Evolutionary conservation across 2,329 filamentous ascomycete genomes (phyloP), one percentile per base, ranked within the genome.

Genomic region (Karstenula rhodostoma): DNA sequence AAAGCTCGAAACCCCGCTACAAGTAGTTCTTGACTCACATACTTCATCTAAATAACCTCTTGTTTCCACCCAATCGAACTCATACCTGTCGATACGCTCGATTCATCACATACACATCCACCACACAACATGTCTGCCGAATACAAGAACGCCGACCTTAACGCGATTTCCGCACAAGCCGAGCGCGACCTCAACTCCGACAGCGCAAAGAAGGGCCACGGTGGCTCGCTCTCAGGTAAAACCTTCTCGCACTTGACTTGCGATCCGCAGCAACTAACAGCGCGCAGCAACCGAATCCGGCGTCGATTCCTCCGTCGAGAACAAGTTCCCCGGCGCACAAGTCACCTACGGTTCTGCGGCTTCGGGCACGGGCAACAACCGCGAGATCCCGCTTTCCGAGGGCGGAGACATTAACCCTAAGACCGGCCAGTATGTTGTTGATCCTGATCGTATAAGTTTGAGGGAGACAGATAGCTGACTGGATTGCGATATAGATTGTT

Each of bases 151-250:
- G 71, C 78, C 56, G 74, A 82, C 68, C 80, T 78, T 54, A 67
- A 79, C 66, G 71, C 76, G 29, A 71, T 83, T 67, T 81, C 83
- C 56, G 72, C 80, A 67, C 74, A 84, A 64, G 82, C 82, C 12
- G 82, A 84, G 76, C 73, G 73, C 19, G 81, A 85, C 58, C 76
- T 84, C 56, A 82, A 83, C 72, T 79, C 79, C 9, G 65, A 79
- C 35, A 59, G 67, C 15, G 78, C 78, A 10, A 81, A 80, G 63
- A 66, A 75, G 32, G 79, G 80, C 48, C 65, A 77, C 42, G 58
- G 60, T 23, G 51, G 51, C 4, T 78, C 75, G 56, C 75, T 79
- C 56, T 79, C 76, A 46, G 76, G 79, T 82, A 77, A 10, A n/a
- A 10, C 12, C 17, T 35, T 23, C 40, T 58, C 35, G 19, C 22